These are phyloP conservation scores for Helotiales sp. DNA, from an alignment of 2,329 filamentous ascomycete genomes.

Conservation along the genomic window DNA sequence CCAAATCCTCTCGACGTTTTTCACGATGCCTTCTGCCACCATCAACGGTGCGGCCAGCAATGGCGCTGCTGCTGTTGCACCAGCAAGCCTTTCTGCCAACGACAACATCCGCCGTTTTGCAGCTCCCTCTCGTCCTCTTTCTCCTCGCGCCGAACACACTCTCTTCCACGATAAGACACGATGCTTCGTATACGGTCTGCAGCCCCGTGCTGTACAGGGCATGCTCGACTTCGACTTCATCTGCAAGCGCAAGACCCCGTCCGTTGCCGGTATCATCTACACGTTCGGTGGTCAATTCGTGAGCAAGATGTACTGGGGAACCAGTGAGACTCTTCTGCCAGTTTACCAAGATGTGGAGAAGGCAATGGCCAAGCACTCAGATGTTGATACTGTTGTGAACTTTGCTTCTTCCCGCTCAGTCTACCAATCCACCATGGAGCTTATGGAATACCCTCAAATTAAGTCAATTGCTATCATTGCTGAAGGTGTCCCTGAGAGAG, in stretches of 20 bases:
- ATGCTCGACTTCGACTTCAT: slow-evolving; percentile 99
- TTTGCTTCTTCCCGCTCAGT: slow-evolving; percentile 98
- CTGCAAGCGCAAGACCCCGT: slow-evolving; percentile 96
- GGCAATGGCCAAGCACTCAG: slow-evolving; percentile 93
- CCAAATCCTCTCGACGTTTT: slow-evolving; percentile 15
- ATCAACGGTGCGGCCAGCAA: slow-evolving; percentile 52
- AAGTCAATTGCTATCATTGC: slow-evolving; percentile 99
- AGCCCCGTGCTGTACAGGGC: slow-evolving; percentile 88
- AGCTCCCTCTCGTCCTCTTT: slow-evolving; percentile 88
- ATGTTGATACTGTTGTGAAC: slow-evolving; percentile 98
- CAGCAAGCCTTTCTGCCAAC: slow-evolving; percentile 62
- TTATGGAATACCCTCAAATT: slow-evolving; percentile 96
- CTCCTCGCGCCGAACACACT: slow-evolving; percentile 81
- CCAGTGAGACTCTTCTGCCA: slow-evolving; percentile 95
- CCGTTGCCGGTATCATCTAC: slow-evolving; percentile 99
- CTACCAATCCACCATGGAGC: slow-evolving; percentile 97
- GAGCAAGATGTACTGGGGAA: slow-evolving; percentile 99
- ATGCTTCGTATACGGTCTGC: slow-evolving; percentile 99
- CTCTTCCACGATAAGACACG: slow-evolving; percentile 99
- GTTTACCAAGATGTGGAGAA: slow-evolving; percentile 95
- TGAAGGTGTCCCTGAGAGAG: slow-evolving; percentile 96
- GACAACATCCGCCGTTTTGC: slow-evolving; percentile 98
- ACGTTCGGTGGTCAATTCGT: slow-evolving; percentile 99
- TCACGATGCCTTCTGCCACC: slow-evolving; percentile 39
- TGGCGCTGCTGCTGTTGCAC: slow-evolving; percentile 47